Base-by-base conservation (phyloP, 2,329 filamentous ascomycete genomes). In the Colletotrichum sp. region DNA sequence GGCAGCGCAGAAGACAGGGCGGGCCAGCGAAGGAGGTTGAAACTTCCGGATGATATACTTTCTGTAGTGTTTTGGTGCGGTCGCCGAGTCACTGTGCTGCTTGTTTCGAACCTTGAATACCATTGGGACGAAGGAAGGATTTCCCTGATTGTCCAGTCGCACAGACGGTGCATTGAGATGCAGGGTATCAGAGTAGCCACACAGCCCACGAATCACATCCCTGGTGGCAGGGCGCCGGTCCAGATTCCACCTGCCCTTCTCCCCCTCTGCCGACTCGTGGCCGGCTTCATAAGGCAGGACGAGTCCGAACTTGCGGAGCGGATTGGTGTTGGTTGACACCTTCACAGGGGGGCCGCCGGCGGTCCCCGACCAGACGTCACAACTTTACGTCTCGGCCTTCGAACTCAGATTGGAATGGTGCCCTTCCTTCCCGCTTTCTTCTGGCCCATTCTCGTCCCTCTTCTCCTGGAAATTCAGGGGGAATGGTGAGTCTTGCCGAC, bases 31-130 rank as follows among this genome's bases (percentile, higher is more conserved):
- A 59, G 68, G 59, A 52, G 59, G 30, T 69, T 60, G 64, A 69
- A 74, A 76, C 70, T 28, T 69, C 59, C 48, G 64, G 65, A 69
- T 26, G 74, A 76, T 76, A 76, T 34, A 76, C 74, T 76, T 76
- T 76, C 34, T 52, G 32, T 64, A 74, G 74, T 74, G 74, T 76
- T 76, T 76, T 76, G 74, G 60, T 15, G 70, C 32, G 48, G 74
- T 76, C 71, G 59, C 70, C 74, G 60, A 69, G 39, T 75, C 43
- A 34, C 65, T 26, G 48, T 65, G 74, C 43, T 66, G 48, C 74
- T 61, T 43, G 74, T 76, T 76, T 76, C 74, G 70, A 76, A 76
- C 71, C 59, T 76, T 76, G 71, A 60, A 52, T 52, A 10, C 55
- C 12, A 18, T 39, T 69, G 65, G 71, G 71, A 76, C 64, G 74